These are phyloP conservation scores for Cryptococcus jaspeensis DNA, from an alignment of 1,284 basidiomycete species.

Conservation along the genomic window DNA sequence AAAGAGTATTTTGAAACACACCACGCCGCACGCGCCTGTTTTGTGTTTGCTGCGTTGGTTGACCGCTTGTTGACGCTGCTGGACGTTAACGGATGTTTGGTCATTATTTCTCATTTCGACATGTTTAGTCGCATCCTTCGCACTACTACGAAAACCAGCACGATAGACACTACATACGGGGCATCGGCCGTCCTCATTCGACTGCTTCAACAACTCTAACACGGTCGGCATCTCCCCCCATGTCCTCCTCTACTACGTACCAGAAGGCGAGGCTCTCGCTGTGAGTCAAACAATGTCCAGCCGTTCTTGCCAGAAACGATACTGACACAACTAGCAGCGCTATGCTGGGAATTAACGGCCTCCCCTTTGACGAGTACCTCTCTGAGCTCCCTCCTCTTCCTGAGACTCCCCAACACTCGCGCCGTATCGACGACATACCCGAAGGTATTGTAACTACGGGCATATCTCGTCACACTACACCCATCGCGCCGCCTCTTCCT, in stretches of 20 bases:
- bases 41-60: too few relatives aligned
- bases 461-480: background rate
- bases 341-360: slow-evolving; percentile 9
- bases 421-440: slow-evolving; percentile 5
- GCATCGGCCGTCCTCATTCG: background rate
- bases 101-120: too few relatives aligned
- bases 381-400: slow-evolving; percentile 24
- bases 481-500: background rate
- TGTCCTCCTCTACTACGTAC: background rate
- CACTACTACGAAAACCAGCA: background rate
- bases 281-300: background rate
- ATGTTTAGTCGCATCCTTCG: too few relatives aligned
- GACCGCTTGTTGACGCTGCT: too few relatives aligned
- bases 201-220: background rate
- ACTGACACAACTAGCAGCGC: slow-evolving; percentile 1
- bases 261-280: background rate
- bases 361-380: slow-evolving; percentile 20
- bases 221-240: background rate
- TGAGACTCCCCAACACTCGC: slow-evolving; percentile 17
- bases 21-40: too few relatives aligned
- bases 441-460: slow-evolving; percentile 1
- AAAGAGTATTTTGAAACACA: too few relatives aligned
- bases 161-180: background rate
- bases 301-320: background rate
- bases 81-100: too few relatives aligned